Evolutionary conservation across 1,284 basidiomycete species (phyloP), one percentile per base, ranked within the genome.

Genomic region (Heliocybe sulcata): DNA sequence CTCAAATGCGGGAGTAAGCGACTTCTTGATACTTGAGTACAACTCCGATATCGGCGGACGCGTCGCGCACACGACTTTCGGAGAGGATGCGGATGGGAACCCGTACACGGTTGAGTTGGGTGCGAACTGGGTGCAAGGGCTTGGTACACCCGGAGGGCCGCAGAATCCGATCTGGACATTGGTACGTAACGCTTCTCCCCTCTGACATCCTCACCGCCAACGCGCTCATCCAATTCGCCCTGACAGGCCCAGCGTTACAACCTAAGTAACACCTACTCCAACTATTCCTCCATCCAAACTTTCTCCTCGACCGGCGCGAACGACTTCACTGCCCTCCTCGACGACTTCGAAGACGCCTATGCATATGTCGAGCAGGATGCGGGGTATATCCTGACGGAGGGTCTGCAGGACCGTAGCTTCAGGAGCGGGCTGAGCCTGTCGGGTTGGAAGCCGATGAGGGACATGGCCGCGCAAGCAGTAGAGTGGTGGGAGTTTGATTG

Each of bases 51-150:
- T 89, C 1, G 85, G 87, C 3, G 85, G 85, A 6, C 75, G 85
- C 10, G 75, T 87, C 70, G 74, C 71, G 60, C 76, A 72, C 55
- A 71, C 70, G 42, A 55, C 63, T 0, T 77, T 86, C 55, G 80
- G 75, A 26, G 4, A 42, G 16, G 19, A 42, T n/a, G 66, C 59
- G 1, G 16, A 42, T 16, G 38, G 38, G 8, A 42, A 42, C 19
- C 38, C 38, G 19, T 69, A 71, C 54, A 74, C 72, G 0, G 67
- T 88, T 29, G 86, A 89, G 64, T 65, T 79, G 9, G 85, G 87
- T 20, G 78, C 84, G 12, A 86, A 85, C 62, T 89, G 87, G 86
- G 74, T 89, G 33, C 84, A 88, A 61, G 86, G 87, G 9, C 82
- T 81, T 1, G 79, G 80, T 54, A 65, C 69, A 4, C 76, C 71